phyloP scores from a whole-genome alignment of 148 eudicot genomes.

The Camellia granthamiana region DNA sequence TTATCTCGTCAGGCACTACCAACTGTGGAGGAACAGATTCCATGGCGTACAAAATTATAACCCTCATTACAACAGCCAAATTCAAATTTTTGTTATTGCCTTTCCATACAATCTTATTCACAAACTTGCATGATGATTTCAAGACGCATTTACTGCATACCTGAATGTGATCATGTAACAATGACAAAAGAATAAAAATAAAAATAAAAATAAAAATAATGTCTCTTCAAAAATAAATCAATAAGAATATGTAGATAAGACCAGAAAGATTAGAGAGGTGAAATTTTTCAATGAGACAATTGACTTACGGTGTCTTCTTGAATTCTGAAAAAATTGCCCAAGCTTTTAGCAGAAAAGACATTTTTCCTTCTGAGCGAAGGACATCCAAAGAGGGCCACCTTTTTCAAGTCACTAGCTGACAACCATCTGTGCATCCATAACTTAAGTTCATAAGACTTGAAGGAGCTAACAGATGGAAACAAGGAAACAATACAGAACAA shows the following conservation, averaged over 20 bases:
- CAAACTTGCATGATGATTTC: slow-evolving; percentile 57
- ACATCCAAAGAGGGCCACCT: slow-evolving; percentile 70
- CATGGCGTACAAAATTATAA: slow-evolving; percentile 56
- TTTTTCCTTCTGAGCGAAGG: slow-evolving; percentile 55
- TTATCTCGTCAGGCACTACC: slow-evolving; percentile 53
- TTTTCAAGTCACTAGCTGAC: slow-evolving; percentile 63
- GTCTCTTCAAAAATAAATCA: background rate
- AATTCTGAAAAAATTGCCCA: slow-evolving; percentile 55
- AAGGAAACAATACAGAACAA: background rate
- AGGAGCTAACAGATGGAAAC: background rate
- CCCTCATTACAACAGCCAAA: slow-evolving; percentile 53
- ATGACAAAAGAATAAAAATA: no score
- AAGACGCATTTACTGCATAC: slow-evolving; percentile 62
- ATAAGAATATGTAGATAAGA: background rate
- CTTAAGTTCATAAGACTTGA: slow-evolving; percentile 8
- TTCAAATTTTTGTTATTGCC: slow-evolving; percentile 32
- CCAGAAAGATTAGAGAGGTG: background rate
- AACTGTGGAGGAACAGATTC: slow-evolving; percentile 50
- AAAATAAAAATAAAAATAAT: background rate
- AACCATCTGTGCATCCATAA: slow-evolving; percentile 53
- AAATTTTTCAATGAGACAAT: background rate
- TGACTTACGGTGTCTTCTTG: slow-evolving; percentile 53
- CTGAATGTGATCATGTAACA: slow-evolving; percentile 28
- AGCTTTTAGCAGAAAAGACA: slow-evolving; percentile 55
- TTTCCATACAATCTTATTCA: slow-evolving; percentile 39